Base-by-base conservation (phyloP, 345 rosid species). In the Zanthoxylum bungeanum region DNA sequence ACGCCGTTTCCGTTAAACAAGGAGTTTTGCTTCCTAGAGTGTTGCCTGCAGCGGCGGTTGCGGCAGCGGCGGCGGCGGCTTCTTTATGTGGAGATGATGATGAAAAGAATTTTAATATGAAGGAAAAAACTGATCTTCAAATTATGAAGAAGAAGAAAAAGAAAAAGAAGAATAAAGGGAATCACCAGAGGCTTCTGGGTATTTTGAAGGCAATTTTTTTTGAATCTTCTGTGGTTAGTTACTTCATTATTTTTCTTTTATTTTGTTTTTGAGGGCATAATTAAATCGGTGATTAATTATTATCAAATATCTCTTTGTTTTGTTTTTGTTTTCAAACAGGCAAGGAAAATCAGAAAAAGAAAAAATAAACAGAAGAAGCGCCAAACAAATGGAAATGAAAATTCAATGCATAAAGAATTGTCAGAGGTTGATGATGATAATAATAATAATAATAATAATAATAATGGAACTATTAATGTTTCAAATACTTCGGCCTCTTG, bases 141-240 rank as follows among this genome's bases (percentile, higher is more conserved):
- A 31, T 17, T n/a, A 42, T 34, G 11, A 40, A 14, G 40, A 24
- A n/a, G 47, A 71, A 66, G 44, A 67, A 69, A 56, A 51, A 28
- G 19, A 40, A 14, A 39, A n/a, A 22, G 40, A 71, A 67, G 31
- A 67, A 68, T 63, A 76, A 69, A 57, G 60, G 69, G 53, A 10
- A 31, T 31, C 34, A 40, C 16, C 73, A 52, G 70, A 69, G 75
- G 22, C 61, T 85, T 8, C 36, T 82, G 4, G 76, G 76, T 10
- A 33, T 71, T 1, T 1, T 81, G 52, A 83, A 67, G 79, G 85
- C 81, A 12, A 72, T 80, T 28, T 34, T 86, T 30, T 76, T 83
- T 8, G 86, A 78, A 71, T 78, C 84, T 21, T 75, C 85, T 24
- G 22, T 86, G 87, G 93, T 88, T 19, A 60, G 79, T 73, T 28